Percentiles rank a stretch among this genome's conserved stretches.
phyloP scores from a whole-genome alignment of 306 rosid genomes.

The Quercus rubra region DNA sequence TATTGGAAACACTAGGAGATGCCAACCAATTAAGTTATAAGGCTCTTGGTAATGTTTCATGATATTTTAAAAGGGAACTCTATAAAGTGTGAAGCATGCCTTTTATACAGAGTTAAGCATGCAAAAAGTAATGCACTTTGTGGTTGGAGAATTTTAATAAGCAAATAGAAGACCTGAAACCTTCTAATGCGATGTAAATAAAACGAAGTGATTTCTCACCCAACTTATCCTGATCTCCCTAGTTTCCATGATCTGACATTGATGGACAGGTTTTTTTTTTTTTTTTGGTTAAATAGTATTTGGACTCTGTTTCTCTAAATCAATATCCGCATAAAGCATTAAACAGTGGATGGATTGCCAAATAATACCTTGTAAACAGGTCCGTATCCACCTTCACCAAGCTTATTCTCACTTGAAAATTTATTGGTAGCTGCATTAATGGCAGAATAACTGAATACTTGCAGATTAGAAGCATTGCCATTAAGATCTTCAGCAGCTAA shows the following conservation, averaged over 20 bases:
- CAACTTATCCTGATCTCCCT: background rate
- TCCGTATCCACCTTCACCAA: slow-evolving; percentile 55
- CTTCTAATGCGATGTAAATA: background rate
- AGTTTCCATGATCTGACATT: background rate
- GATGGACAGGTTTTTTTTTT: background rate
- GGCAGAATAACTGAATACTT: slow-evolving; percentile 14
- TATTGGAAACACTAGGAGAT: too few species aligned
- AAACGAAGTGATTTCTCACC: background rate
- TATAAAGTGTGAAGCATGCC: background rate
- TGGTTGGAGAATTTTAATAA: background rate
- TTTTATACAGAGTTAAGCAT: background rate
- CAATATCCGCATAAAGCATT: background rate
- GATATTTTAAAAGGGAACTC: background rate
- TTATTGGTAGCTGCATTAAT: slow-evolving; percentile 27
- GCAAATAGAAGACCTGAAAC: background rate
- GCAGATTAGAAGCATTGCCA: slow-evolving; percentile 26
- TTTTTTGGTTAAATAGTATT: background rate
- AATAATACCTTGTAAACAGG: slow-evolving; percentile 40
- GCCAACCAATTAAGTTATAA: too few species aligned
- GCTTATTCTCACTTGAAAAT: slow-evolving; percentile 43
- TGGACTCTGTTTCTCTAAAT: background rate
- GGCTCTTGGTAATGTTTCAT: background rate
- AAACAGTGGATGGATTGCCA: background rate
- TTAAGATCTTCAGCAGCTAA: slow-evolving; percentile 16
- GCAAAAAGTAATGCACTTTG: background rate